These are phyloP conservation scores for Kuraishia cidri DNA, from an alignment of 805 yeast genomes.

Conservation along the genomic window DNA sequence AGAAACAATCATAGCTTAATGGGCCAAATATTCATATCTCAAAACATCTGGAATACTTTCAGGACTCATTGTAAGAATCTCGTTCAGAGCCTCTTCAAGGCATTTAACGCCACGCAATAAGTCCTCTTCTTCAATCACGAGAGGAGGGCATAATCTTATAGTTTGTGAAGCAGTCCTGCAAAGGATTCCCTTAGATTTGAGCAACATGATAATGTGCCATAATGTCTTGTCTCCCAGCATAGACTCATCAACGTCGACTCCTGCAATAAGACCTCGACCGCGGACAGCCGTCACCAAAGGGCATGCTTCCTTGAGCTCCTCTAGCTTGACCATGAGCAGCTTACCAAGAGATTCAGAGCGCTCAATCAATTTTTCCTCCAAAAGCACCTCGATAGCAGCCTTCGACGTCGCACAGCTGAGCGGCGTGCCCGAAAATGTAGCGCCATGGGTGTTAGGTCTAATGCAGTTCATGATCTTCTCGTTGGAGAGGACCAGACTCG, in stretches of 20 bases:
- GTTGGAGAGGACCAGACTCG: conserved; percentile 15
- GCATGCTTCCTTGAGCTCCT: neutral
- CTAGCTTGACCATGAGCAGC: neutral
- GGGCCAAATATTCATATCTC: too few species aligned
- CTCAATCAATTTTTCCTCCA: neutral
- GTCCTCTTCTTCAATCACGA: neutral
- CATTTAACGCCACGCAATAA: neutral
- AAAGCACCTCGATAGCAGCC: conserved; percentile 18
- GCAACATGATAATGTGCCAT: neutral
- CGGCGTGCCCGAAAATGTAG: conserved; percentile 20
- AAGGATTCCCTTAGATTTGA: neutral
- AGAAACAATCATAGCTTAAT: too few species aligned
- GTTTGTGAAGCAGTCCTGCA: neutral
- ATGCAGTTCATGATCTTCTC: conserved; percentile 13
- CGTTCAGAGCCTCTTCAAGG: neutral
- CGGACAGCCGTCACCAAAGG: neutral
- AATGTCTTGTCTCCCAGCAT: neutral
- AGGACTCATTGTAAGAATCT: neutral
- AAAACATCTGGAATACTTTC: too few species aligned
- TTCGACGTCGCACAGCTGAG: conserved; percentile 18
- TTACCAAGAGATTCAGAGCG: neutral
- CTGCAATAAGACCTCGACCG: neutral
- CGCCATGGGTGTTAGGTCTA: conserved; percentile 14
- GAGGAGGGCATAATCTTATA: neutral
- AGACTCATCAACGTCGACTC: neutral